Conservation (phyloP, 768 basidiomycete genomes). For the Lactarius evosmus region DNA sequence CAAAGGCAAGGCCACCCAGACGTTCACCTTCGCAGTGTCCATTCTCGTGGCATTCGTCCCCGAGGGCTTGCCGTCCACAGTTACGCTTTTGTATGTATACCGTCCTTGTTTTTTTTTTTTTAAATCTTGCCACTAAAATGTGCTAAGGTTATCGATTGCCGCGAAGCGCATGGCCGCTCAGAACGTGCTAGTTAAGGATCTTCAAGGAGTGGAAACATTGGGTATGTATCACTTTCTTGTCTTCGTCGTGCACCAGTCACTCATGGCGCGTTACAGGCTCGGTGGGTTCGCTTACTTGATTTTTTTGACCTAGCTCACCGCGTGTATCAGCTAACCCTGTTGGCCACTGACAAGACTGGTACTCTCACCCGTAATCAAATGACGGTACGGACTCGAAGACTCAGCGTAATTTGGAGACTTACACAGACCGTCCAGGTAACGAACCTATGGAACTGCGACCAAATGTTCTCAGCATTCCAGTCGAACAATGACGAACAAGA, state of each 20-base stretch:
- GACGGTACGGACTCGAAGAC: constrained; percentile 41
- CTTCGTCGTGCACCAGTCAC: constrained; percentile 6
- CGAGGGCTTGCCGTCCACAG: constrained; percentile 63
- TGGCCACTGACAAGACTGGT: constrained; percentile 72
- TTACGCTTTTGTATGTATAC: constrained; percentile 49
- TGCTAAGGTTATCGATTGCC: constrained; percentile 52
- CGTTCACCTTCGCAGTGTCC: constrained; percentile 61
- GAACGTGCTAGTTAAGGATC: constrained; percentile 68
- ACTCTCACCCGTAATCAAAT: constrained; percentile 70
- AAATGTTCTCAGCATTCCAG: constrained; percentile 63
- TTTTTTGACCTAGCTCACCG: constrained; percentile 23
- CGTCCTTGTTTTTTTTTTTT: not conserved
- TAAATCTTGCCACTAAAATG: not conserved
- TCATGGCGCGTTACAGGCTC: constrained; percentile 28
- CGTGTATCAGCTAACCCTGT: constrained; percentile 48
- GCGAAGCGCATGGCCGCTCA: constrained; percentile 70
- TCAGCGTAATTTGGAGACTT: not conserved
- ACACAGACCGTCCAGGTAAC: constrained; percentile 42
- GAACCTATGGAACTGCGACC: constrained; percentile 60
- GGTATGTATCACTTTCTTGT: constrained; percentile 36
- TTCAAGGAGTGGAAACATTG: constrained; percentile 71
- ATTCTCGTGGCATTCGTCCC: constrained; percentile 60
- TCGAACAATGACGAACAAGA: constrained; percentile 65
- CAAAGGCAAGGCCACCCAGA: constrained; percentile 55
- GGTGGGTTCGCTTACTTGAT: not conserved